These are phyloP conservation scores for Melanomma pulvis-pyrius DNA, from an alignment of 495 filamentous ascomycete genomes.

Conservation along the genomic window DNA sequence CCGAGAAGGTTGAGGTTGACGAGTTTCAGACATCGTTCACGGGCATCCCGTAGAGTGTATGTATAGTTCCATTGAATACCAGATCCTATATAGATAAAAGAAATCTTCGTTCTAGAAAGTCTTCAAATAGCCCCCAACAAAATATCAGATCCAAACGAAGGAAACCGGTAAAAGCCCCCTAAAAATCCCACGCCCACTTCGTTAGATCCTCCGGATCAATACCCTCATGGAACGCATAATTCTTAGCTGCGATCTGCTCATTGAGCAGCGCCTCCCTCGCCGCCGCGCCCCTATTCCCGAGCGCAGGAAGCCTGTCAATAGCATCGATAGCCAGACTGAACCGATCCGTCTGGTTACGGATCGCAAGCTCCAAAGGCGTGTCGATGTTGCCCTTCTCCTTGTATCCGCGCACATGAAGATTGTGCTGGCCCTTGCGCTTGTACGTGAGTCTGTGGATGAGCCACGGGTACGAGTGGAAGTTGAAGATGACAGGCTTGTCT, in stretches of 20 bases:
- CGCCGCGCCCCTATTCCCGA: slow-evolving; percentile 60
- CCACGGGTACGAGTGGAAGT: slow-evolving; percentile 80
- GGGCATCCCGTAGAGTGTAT: too few relatives aligned
- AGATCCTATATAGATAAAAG: too few relatives aligned
- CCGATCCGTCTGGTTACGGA: slow-evolving; percentile 70
- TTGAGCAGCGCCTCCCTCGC: slow-evolving; percentile 64
- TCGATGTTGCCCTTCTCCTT: slow-evolving; percentile 80
- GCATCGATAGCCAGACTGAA: slow-evolving; percentile 73
- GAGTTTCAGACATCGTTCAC: too few relatives aligned
- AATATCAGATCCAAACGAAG: too few relatives aligned
- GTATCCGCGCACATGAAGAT: slow-evolving; percentile 72
- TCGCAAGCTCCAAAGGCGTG: slow-evolving; percentile 71
- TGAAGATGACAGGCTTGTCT: slow-evolving; percentile 72
- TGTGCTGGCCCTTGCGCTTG: slow-evolving; percentile 63
- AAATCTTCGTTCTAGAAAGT: too few relatives aligned
- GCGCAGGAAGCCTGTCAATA: slow-evolving; percentile 62
- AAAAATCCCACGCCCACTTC: slow-evolving; percentile 64
- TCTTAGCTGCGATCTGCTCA: slow-evolving; percentile 59
- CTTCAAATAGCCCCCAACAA: too few relatives aligned
- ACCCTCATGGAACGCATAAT: slow-evolving; percentile 65
- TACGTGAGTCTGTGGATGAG: slow-evolving; percentile 72
- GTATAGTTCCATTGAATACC: too few relatives aligned
- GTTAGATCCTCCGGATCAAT: slow-evolving; percentile 67
- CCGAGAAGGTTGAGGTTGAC: too few relatives aligned
- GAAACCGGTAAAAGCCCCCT: background rate